phyloP scores from a whole-genome alignment of 768 basidiomycete genomes.

The Galerina sulciceps region DNA sequence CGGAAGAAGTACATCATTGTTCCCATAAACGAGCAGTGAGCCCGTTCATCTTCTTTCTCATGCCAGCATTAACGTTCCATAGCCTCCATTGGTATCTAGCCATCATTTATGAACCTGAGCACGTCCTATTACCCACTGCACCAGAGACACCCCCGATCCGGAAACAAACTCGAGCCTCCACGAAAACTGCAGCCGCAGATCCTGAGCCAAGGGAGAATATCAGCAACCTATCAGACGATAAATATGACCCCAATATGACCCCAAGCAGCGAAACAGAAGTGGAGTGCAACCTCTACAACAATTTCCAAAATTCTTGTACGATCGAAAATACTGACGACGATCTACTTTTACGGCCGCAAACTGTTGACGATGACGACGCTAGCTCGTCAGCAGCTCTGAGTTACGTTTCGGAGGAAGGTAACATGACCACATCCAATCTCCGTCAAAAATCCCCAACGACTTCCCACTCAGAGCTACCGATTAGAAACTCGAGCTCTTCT shows the following conservation, averaged over 20 bases:
- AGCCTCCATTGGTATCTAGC: slow-evolving; percentile 98
- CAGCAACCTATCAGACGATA: slow-evolving; percentile 9
- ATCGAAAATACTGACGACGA: slow-evolving; percentile 14
- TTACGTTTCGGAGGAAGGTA: slow-evolving; percentile 12
- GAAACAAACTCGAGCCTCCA: slow-evolving; percentile 22
- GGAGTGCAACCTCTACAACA: slow-evolving; percentile 30
- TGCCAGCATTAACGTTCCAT: background rate
- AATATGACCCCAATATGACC: slow-evolving; percentile 16
- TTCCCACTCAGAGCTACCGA: background rate
- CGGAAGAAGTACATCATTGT: slow-evolving; percentile 91
- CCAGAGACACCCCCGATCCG: slow-evolving; percentile 15
- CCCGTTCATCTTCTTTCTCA: background rate
- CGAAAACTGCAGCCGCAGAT: background rate
- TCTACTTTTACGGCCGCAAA: background rate
- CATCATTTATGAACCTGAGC: slow-evolving; percentile 86
- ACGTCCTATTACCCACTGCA: slow-evolving; percentile 40
- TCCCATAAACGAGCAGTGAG: slow-evolving; percentile 96
- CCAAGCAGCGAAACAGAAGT: slow-evolving; percentile 38
- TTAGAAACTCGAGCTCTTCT: background rate
- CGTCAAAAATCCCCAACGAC: background rate
- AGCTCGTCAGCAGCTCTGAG: slow-evolving; percentile 4
- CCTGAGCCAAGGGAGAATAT: background rate
- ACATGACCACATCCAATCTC: background rate
- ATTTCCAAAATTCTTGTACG: slow-evolving; percentile 31
- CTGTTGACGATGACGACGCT: background rate